A percentile compares a stretch with the other conserved stretches of the same genome.
These are phyloP conservation scores for Rhododendron ferrugineum DNA, from an alignment of 148 eudicot species.

Conservation along the genomic window DNA sequence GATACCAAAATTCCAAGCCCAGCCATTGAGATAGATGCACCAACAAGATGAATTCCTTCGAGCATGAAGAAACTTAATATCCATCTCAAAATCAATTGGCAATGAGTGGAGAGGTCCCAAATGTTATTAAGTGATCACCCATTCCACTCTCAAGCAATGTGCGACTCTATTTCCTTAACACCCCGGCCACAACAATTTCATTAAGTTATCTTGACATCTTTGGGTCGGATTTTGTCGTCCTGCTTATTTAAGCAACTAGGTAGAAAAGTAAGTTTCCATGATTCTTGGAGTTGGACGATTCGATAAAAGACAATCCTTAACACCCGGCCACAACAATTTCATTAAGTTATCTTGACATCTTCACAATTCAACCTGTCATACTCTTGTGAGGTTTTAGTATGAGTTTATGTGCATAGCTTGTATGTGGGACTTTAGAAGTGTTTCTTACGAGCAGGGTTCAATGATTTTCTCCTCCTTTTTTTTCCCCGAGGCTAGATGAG, in stretches of 20 bases:
- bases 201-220: conserved; percentile 17
- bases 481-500: neutral
- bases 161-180: too few species aligned
- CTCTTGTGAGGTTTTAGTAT: neutral
- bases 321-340: too few species aligned
- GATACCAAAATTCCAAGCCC: conserved; percentile 21
- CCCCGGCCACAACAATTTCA: neutral
- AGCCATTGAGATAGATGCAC: conserved; percentile 23
- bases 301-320: neutral
- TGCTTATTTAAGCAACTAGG: neutral
- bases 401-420: neutral
- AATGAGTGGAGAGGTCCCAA: too few species aligned
- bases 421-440: neutral
- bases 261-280: neutral
- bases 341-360: too few species aligned
- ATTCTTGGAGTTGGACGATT: neutral
- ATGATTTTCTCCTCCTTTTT: neutral
- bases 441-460: neutral
- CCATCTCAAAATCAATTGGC: too few species aligned
- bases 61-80: too few species aligned
- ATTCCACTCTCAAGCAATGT: too few species aligned
- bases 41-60: conserved; percentile 14
- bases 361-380: neutral
- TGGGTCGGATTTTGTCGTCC: conserved; percentile 14
- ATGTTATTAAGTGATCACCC: too few species aligned